These are phyloP conservation scores for Lipomyces orientalis DNA, from an alignment of 805 yeast species.

Conservation along the genomic window DNA sequence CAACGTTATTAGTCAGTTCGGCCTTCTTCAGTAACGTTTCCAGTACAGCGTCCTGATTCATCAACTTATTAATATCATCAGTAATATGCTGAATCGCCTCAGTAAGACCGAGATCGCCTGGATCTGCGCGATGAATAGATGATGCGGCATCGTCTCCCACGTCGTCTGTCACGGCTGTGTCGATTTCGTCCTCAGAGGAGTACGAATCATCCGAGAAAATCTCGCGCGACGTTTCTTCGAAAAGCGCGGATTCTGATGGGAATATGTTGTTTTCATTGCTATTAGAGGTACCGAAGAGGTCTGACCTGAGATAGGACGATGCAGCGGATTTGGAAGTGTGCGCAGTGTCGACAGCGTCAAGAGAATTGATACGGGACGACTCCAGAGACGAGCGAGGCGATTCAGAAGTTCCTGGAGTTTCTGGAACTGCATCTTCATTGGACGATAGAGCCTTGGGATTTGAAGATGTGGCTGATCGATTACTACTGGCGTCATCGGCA, in stretches of 20 bases:
- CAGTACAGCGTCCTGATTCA: slow-evolving; percentile 67
- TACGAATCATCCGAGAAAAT: slow-evolving; percentile 38
- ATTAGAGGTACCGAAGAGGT: slow-evolving; percentile 32
- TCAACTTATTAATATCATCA: slow-evolving; percentile 67
- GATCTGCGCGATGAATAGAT: slow-evolving; percentile 62
- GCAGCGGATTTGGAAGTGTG: background rate
- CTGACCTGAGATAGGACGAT: slow-evolving; percentile 25
- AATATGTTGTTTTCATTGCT: slow-evolving; percentile 30
- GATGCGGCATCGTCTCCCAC: slow-evolving; percentile 38
- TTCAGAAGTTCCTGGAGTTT: slow-evolving; percentile 2
- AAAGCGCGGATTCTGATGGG: slow-evolving; percentile 33
- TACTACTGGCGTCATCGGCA: slow-evolving; percentile 32
- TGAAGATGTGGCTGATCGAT: slow-evolving; percentile 21
- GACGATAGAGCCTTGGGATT: background rate
- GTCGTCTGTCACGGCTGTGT: slow-evolving; percentile 38
- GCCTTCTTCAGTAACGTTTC: slow-evolving; percentile 78
- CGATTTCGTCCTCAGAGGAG: slow-evolving; percentile 42
- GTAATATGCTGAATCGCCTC: slow-evolving; percentile 44
- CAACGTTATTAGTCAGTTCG: slow-evolving; percentile 75
- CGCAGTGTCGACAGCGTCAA: slow-evolving; percentile 10
- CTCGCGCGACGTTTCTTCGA: slow-evolving; percentile 37
- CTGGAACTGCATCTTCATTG: slow-evolving; percentile 3
- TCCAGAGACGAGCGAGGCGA: slow-evolving; percentile 21
- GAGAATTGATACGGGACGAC: slow-evolving; percentile 8
- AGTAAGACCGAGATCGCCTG: slow-evolving; percentile 64